These are phyloP conservation scores for Gossypium anomalum DNA, from an alignment of 345 rosid genomes.

Conservation along the genomic window DNA sequence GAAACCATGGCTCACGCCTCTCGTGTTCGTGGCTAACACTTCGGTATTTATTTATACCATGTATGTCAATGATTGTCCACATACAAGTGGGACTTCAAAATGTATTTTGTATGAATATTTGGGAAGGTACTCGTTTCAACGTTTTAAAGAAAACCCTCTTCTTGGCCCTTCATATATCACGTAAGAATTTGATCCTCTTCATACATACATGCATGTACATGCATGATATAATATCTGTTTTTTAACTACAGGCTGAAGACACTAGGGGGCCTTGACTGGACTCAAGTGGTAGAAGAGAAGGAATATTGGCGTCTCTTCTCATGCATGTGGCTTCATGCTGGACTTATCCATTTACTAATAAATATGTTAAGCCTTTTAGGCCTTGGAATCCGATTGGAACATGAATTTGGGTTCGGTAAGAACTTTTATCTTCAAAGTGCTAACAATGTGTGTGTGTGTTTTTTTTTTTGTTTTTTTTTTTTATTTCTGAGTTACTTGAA, in stretches of 20 bases:
- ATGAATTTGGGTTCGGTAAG: constrained; percentile 90
- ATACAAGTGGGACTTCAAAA: constrained; percentile 22
- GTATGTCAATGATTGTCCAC: constrained; percentile 70
- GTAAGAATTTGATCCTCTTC: constrained; percentile 29
- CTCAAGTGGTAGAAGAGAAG: constrained; percentile 43
- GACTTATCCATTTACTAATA: constrained; percentile 60
- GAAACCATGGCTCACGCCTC: constrained; percentile 66
- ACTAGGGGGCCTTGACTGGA: constrained; percentile 71
- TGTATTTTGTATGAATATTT: constrained; percentile 39
- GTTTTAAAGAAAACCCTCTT: constrained; percentile 38
- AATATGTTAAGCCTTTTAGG: constrained; percentile 82
- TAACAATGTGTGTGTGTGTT: too few relatives aligned
- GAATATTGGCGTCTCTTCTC: constrained; percentile 75
- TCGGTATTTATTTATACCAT: constrained; percentile 46
- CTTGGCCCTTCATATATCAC: constrained; percentile 65
- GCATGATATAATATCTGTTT: not conserved
- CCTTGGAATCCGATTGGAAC: constrained; percentile 77
- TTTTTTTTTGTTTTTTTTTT: not conserved
- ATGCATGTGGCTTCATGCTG: constrained; percentile 92
- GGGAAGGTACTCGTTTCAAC: constrained; percentile 60
- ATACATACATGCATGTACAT: not conserved
- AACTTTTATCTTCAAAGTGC: not conserved
- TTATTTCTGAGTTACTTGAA: not conserved
- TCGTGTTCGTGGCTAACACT: constrained; percentile 42
- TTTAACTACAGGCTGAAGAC: constrained; percentile 46